Evolutionary conservation across 345 rosid genomes (phyloP).

Genomic region (Isatis tinctoria): DNA sequence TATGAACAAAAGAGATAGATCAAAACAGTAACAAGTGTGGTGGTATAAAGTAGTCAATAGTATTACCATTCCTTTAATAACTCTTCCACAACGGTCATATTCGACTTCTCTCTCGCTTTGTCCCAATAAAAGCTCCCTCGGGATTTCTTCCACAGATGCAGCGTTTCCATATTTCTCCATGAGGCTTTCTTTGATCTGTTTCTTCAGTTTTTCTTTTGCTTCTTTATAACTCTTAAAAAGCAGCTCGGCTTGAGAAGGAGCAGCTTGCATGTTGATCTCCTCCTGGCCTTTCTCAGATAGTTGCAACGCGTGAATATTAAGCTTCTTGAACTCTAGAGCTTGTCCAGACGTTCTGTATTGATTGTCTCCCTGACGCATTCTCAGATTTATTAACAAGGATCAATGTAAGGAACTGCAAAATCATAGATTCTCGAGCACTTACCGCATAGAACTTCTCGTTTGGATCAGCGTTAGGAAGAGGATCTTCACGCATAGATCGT

Average conservation of each 20-base stretch:
- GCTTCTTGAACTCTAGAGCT: not conserved
- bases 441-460: constrained; percentile 68
- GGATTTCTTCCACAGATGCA: constrained; percentile 38
- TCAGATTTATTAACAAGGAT: not conserved
- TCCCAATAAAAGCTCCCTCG: constrained; percentile 66
- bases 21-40: not conserved
- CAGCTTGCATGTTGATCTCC: constrained; percentile 63
- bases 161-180: not conserved
- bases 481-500: constrained; percentile 81
- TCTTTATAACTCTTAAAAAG: constrained; percentile 48
- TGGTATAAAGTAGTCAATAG: not conserved
- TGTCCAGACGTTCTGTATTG: constrained; percentile 22
- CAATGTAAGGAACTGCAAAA: not conserved
- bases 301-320: not conserved
- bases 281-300: constrained; percentile 49
- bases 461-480: constrained; percentile 80
- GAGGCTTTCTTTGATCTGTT: constrained; percentile 40
- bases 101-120: constrained; percentile 73
- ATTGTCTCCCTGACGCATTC: constrained; percentile 50
- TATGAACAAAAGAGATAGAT: not conserved
- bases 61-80: constrained; percentile 62
- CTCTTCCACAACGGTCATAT: constrained; percentile 71
- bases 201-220: constrained; percentile 51
- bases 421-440: not conserved
- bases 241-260: constrained; percentile 80